These are phyloP conservation scores for Collybia sordida DNA, from an alignment of 768 basidiomycete species.

Conservation along the genomic window DNA sequence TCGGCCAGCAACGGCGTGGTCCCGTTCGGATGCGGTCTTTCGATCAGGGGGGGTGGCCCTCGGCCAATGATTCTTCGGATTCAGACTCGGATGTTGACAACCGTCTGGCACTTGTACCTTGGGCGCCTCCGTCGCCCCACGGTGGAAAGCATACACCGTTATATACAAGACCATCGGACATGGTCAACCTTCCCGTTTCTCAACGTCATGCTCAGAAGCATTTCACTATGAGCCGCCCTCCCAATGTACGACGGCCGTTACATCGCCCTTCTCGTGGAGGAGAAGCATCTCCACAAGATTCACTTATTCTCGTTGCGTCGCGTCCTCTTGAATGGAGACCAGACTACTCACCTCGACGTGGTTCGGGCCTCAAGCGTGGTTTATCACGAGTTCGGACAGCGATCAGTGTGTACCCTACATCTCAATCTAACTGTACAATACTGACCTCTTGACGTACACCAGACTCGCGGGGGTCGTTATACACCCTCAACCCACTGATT, in stretches of 20 bases:
- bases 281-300: background rate
- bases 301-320: conserved; percentile 8
- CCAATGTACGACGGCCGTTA: background rate
- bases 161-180: no score
- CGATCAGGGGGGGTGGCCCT: no score
- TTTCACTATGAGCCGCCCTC: background rate
- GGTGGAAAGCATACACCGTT: no score
- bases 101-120: no score
- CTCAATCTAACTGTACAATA: background rate
- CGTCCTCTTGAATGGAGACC: conserved; percentile 14
- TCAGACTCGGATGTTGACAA: no score
- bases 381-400: conserved; percentile 3
- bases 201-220: background rate
- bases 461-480: background rate
- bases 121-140: no score
- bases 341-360: conserved; percentile 10
- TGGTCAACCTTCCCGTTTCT: no score
- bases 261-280: background rate
- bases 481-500: conserved; percentile 11
- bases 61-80: no score
- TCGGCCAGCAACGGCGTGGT: no score
- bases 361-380: background rate
- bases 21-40: no score
- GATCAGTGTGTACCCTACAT: background rate
- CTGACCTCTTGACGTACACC: background rate